Evolutionary conservation across 2,329 filamentous ascomycete species (phyloP), one percentile per base, ranked within the genome.

Genomic region (Claviceps fusiformis): DNA sequence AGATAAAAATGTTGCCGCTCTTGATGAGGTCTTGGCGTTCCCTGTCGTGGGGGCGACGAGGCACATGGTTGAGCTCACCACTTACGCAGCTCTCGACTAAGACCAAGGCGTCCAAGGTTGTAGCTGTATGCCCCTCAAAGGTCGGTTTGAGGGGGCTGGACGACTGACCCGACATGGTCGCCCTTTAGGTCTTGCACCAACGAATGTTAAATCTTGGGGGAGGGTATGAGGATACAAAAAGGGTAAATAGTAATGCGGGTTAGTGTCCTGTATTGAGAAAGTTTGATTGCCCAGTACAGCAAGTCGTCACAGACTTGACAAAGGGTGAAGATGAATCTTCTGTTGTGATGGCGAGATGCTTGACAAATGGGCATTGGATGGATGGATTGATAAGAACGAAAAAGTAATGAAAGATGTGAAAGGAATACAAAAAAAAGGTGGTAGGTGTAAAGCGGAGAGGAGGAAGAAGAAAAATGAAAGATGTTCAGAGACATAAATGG

Each of bases 1-100:
- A 96, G 60, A 95, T 88, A 70, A 95, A 93, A 50, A 95, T 81
- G 61, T 86, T 86, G 41, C 91, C 91, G 61, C 89, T 95, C 61
- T 80, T 80, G 65, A 95, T 93, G 53, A 95, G 79, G 24, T 81
- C 77, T 29, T 77, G 75, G 53, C 90, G 80, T 70, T 95, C 91
- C 53, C 89, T 79, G 63, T 95, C 91, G 67, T 95, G 89, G 1
- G 91, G 91, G 54, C 91, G 80, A 52, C 91, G 85, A 19, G 88
- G 83, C 24, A 93, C 87, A 67, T 93, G 89, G 51, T 78, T 79
- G 9, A 92, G 73, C 24, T 76, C 72, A 11, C 89, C 89, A 41
- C 75, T 77, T 17, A 95, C 75, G 62, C 86, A 89, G 9, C 83
- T 86, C 67, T 95, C 88, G 64, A 95, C 87, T 19, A 95, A 76